phyloP scores from a whole-genome alignment of 108 stramenopile species.

The Nitzschia putrida region DNA sequence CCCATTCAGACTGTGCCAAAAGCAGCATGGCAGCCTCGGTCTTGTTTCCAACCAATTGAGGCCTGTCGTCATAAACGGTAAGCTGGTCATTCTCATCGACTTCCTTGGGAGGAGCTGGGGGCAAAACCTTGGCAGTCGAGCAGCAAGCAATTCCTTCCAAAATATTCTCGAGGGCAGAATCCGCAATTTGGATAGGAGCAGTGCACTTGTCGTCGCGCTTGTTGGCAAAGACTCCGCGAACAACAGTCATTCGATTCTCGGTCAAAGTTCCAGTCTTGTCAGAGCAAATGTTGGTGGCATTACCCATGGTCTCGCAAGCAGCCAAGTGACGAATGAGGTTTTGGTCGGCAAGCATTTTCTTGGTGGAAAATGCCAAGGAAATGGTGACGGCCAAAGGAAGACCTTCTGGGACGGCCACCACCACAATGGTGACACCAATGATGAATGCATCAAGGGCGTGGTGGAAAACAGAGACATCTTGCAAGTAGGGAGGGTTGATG shows the following conservation, averaged over 20 bases:
- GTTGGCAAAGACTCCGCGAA: conserved; percentile 64
- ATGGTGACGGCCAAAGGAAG: conserved; percentile 94
- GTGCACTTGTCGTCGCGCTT: conserved; percentile 43
- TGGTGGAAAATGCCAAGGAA: conserved; percentile 84
- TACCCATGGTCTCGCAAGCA: conserved; percentile 97
- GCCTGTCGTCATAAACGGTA: conserved; percentile 39
- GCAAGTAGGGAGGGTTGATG: conserved; percentile 49
- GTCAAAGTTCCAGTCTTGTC: conserved; percentile 92
- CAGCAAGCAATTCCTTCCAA: conserved; percentile 64
- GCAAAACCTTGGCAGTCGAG: conserved; percentile 58
- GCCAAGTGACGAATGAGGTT: conserved; percentile 91
- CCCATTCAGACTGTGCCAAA: conserved; percentile 51
- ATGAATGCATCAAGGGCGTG: conserved; percentile 82
- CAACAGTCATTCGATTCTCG: conserved; percentile 88
- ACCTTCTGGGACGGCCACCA: conserved; percentile 96
- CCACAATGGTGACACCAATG: conserved; percentile 93
- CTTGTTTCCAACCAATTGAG: conserved; percentile 68
- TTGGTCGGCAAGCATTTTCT: conserved; percentile 89
- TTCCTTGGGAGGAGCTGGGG: conserved; percentile 25
- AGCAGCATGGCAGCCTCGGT: conserved; percentile 71
- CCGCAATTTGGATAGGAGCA: conserved; percentile 32
- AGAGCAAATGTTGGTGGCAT: conserved; percentile 94
- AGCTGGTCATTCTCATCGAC: conserved; percentile 30
- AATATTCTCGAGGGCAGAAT: conserved; percentile 45
- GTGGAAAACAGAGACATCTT: conserved; percentile 48